A percentile compares a stretch with the other conserved stretches of the same genome.
phyloP scores from a whole-genome alignment of 371 early-diverging fungal genomes.

The Rhizopus stolonifer region DNA sequence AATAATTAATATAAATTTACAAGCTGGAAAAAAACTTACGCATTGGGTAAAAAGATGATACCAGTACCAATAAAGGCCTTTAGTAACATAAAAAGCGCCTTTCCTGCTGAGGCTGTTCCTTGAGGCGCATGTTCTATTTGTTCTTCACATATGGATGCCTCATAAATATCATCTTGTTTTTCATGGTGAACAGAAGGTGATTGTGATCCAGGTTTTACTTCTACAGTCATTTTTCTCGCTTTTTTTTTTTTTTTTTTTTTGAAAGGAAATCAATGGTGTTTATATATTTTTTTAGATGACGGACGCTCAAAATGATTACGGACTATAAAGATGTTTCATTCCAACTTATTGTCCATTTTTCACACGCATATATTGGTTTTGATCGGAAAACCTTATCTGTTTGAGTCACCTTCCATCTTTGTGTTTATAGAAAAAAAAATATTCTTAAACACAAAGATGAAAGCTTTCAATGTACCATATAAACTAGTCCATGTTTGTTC shows the following conservation, averaged over 20 bases:
- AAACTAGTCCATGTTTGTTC: too few species aligned
- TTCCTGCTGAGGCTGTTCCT: constrained; percentile 56
- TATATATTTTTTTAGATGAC: constrained; percentile 1
- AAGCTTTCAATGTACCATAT: too few species aligned
- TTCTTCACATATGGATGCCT: constrained; percentile 11
- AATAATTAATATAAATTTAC: background rate
- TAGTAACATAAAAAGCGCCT: constrained; percentile 70
- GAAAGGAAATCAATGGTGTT: background rate
- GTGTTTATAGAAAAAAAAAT: background rate
- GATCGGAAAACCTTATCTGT: background rate
- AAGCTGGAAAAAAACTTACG: constrained; percentile 31
- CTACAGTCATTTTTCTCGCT: background rate
- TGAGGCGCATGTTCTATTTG: constrained; percentile 31
- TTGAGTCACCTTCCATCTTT: background rate
- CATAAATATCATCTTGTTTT: constrained; percentile 15
- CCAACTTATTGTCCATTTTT: too few species aligned
- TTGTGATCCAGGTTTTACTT: background rate
- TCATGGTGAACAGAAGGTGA: constrained; percentile 3
- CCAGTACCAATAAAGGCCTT: constrained; percentile 81
- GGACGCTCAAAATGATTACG: too few species aligned
- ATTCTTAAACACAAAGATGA: background rate
- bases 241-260: background rate
- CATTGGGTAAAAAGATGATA: constrained; percentile 65
- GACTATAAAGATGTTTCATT: too few species aligned
- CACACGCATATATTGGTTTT: background rate